phyloP scores from a whole-genome alignment of 2,329 filamentous ascomycete genomes.

The Pseudogymnoascus sp. region DNA sequence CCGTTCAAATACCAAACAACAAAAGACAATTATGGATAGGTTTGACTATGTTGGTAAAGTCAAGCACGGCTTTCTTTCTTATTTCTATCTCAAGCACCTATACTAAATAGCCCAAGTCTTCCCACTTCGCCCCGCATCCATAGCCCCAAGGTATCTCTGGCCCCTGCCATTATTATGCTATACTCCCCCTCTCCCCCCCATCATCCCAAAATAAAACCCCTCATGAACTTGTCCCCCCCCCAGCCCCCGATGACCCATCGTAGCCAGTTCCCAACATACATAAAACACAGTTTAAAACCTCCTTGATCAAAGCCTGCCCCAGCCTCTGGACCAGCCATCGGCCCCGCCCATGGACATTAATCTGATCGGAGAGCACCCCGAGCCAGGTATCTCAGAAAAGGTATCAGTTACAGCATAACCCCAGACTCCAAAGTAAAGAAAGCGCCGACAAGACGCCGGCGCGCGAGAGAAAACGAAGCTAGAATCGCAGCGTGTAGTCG shows the following conservation, averaged over 20 bases:
- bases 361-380: not conserved
- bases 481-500: not conserved
- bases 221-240: not conserved
- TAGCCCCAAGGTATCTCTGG: not conserved
- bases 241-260: not conserved
- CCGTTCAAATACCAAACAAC: not conserved
- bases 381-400: not conserved
- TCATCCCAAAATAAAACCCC: not conserved
- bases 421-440: not conserved
- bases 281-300: not conserved
- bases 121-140: not conserved
- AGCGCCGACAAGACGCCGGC: not conserved
- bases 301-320: not conserved
- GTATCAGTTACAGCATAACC: not conserved
- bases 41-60: not conserved
- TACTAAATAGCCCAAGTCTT: not conserved
- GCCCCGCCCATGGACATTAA: not conserved
- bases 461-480: not conserved
- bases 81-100: not conserved
- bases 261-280: not conserved
- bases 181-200: not conserved
- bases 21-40: not conserved
- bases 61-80: not conserved
- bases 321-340: not conserved
- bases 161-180: not conserved